Evolutionary conservation across 345 rosid genomes (phyloP).

Genomic region (Acer yangbiense): DNA sequence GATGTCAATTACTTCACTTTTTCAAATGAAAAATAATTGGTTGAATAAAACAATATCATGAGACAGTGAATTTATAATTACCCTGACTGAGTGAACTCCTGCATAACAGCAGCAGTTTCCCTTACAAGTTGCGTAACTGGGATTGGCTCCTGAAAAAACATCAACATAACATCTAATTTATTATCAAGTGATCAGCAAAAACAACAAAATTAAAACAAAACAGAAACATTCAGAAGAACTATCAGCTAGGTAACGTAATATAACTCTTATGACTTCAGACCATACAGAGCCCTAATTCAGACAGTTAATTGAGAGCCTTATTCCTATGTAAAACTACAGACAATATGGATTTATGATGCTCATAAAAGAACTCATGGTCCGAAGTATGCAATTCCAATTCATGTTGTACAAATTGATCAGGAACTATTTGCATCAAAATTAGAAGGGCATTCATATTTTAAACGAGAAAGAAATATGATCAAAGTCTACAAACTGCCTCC

Average conservation of each 20-base stretch:
- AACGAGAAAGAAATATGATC: not conserved
- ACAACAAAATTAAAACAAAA: not conserved
- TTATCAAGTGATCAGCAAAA: not conserved
- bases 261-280: not conserved
- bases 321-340: no score
- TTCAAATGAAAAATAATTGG: not conserved
- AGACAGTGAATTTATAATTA: conserved; percentile 26
- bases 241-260: not conserved
- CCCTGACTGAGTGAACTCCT: conserved; percentile 98
- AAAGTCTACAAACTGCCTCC: not conserved
- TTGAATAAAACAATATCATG: not conserved
- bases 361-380: not conserved
- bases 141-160: conserved; percentile 74
- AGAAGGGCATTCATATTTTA: no score
- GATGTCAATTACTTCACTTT: not conserved
- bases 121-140: conserved; percentile 98
- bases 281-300: not conserved
- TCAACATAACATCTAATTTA: not conserved
- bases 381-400: not conserved
- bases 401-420: not conserved
- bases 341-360: not conserved
- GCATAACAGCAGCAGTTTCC: conserved; percentile 99
- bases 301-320: not conserved
- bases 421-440: not conserved
- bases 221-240: not conserved